phyloP scores from a whole-genome alignment of 345 rosid species.

The Syzygium aromaticum region DNA sequence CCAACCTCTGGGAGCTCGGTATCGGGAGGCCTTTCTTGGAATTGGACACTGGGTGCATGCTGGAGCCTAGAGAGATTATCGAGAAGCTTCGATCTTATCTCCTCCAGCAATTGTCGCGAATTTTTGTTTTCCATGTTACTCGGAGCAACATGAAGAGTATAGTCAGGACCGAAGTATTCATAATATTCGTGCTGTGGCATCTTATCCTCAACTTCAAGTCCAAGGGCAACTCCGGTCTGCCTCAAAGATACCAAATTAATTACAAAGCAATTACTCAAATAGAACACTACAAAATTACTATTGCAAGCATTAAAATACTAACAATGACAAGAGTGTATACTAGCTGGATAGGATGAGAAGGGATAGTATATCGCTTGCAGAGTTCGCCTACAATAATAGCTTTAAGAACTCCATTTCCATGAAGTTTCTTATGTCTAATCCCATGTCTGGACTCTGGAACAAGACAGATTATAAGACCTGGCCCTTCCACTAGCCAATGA shows the following conservation, averaged over 20 bases:
- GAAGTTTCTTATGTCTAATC: background rate
- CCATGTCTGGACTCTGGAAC: background rate
- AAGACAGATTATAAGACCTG: background rate
- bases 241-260: constrained; percentile 3
- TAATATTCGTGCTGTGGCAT: constrained; percentile 63
- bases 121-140: constrained; percentile 68
- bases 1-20: constrained; percentile 68
- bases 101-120: constrained; percentile 65
- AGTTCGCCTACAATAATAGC: background rate
- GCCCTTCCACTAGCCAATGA: background rate
- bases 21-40: constrained; percentile 86
- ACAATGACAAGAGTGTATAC: background rate
- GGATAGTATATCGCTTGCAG: background rate
- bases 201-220: constrained; percentile 56
- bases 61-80: constrained; percentile 84
- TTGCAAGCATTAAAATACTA: background rate
- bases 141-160: constrained; percentile 60
- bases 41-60: constrained; percentile 97
- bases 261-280: background rate
- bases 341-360: background rate
- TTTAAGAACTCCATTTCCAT: background rate
- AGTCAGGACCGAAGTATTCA: constrained; percentile 62
- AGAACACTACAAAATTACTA: background rate
- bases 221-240: constrained; percentile 66
- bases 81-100: constrained; percentile 71